Percentiles rank a stretch among this genome's conserved stretches.
Evolutionary conservation across 768 basidiomycete species (phyloP).

Genomic region (Mycena leptocephala): DNA sequence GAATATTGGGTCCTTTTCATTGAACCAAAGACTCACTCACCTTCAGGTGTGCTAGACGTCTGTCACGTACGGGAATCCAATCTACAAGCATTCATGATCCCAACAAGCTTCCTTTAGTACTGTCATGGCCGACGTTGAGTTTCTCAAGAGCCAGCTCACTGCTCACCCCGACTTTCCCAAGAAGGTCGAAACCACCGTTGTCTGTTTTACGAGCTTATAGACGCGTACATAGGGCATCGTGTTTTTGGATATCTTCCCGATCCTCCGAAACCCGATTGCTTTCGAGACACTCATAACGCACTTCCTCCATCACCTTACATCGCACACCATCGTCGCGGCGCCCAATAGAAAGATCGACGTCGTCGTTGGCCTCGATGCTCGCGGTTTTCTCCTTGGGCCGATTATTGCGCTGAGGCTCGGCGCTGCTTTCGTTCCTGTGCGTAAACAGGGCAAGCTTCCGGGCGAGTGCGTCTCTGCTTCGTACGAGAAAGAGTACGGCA

Average conservation of each 20-base stretch:
- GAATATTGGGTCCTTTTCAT: no score
- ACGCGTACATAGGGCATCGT: slow-evolving; percentile 77
- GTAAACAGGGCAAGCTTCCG: slow-evolving; percentile 96
- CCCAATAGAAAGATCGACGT: slow-evolving; percentile 86
- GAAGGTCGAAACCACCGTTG: slow-evolving; percentile 69
- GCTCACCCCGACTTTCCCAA: slow-evolving; percentile 89
- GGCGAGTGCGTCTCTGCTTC: slow-evolving; percentile 82
- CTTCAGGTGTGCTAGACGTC: no score
- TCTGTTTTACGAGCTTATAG: background rate
- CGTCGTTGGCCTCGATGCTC: slow-evolving; percentile 94
- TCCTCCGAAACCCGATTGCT: slow-evolving; percentile 87
- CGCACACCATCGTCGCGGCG: slow-evolving; percentile 77
- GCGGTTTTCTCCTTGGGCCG: slow-evolving; percentile 96
- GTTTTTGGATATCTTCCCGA: slow-evolving; percentile 96
- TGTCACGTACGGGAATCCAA: slow-evolving; percentile 38
- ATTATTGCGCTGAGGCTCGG: slow-evolving; percentile 92
- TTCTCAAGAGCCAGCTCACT: slow-evolving; percentile 74
- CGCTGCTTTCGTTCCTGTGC: slow-evolving; percentile 95
- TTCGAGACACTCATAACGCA: slow-evolving; percentile 95
- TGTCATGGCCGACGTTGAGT: slow-evolving; percentile 83
- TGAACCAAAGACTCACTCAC: no score
- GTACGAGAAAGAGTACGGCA: slow-evolving; percentile 95
- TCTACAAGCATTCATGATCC: slow-evolving; percentile 44
- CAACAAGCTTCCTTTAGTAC: slow-evolving; percentile 29
- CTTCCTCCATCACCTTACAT: slow-evolving; percentile 88